Conservation (phyloP, 208 protist genomes). For the Strigomonas galati region DNA sequence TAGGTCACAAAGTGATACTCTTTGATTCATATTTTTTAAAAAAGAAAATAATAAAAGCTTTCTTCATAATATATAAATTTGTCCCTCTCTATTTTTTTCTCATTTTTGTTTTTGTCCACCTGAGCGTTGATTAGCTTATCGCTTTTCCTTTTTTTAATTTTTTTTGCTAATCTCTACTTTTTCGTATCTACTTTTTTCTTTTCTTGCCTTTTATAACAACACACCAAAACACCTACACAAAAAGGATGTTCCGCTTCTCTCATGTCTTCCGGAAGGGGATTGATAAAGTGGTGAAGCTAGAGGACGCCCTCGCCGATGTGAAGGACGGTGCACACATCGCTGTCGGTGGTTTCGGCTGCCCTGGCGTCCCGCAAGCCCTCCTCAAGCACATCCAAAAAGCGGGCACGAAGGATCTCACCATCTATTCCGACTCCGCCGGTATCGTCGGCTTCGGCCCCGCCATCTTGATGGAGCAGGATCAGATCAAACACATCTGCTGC, state of each 20-base stretch:
- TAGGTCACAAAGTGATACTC: neutral
- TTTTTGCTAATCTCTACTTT: too few relatives aligned
- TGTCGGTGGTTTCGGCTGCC: constrained; percentile 96
- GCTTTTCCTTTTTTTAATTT: too few relatives aligned
- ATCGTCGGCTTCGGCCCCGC: constrained; percentile 95
- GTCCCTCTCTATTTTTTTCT: neutral
- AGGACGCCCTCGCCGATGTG: constrained; percentile 78
- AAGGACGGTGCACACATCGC: constrained; percentile 55
- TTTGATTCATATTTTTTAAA: neutral
- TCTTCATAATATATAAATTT: constrained; percentile 3
- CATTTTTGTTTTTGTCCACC: neutral
- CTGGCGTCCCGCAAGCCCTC: constrained; percentile 93
- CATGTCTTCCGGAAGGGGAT: too few relatives aligned
- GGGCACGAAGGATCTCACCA: constrained; percentile 90
- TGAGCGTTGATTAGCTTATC: too few relatives aligned
- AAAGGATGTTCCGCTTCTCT: too few relatives aligned
- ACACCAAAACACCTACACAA: too few relatives aligned
- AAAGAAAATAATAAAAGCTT: neutral
- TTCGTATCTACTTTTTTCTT: too few relatives aligned
- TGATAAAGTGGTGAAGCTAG: too few relatives aligned
- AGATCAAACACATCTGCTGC: constrained; percentile 88
- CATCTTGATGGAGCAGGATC: constrained; percentile 90
- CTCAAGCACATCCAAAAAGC: constrained; percentile 85
- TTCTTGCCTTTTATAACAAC: too few relatives aligned
- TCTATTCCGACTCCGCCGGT: constrained; percentile 95